Base-by-base conservation (phyloP, 2,329 filamentous ascomycete species). In the Colletotrichum zoysiae region DNA sequence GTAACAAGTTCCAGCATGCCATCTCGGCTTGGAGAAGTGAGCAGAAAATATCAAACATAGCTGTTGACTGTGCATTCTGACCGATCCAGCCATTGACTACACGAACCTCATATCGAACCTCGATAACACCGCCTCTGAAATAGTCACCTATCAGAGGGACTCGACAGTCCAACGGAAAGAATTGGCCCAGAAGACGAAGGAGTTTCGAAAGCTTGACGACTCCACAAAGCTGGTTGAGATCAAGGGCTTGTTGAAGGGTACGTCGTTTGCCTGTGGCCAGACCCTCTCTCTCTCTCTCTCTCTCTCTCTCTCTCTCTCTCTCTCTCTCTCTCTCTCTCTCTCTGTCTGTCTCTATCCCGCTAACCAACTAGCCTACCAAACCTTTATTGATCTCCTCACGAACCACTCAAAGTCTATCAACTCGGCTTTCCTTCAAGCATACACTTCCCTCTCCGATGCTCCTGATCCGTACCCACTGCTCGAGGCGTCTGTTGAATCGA, bases 161-260 rank as follows among this genome's bases (percentile, higher is more conserved):
- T 94, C 95, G n/a, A 92, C 97, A 5, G 92, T 98, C 0, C 95
- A 99, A 81, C 89, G 96, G 65, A 99, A 99, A 80, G 97, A 99
- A 73, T 86, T 99, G 26, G 96, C 97, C n/a, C 95, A 98, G 79
- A 98, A 98, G 86, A 99, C 96, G 0, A 99, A 99, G 79, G 95
- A 98, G 78, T 99, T 98, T 77, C 88, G 95, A 73, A 98, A 98
- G 81, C 88, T 97, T 14, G 95, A 98, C 77, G 95, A 99, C 85
- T 85, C 92, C 14, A 90, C 89, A 68, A 99, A 98, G 82, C 84
- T 99, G 65, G 86, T 87, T 6, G 96, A 99, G 81, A 91, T 97
- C 84, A 99, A 98, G 83, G 90, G 90, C 50, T 84, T 99, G 62
- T 84, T 99, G 71, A 98, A 97, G 86, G 91, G 94, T 95, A 80